phyloP scores from a whole-genome alignment of 2,329 filamentous ascomycete genomes.

The Phaeosphaeriaceae sp. region DNA sequence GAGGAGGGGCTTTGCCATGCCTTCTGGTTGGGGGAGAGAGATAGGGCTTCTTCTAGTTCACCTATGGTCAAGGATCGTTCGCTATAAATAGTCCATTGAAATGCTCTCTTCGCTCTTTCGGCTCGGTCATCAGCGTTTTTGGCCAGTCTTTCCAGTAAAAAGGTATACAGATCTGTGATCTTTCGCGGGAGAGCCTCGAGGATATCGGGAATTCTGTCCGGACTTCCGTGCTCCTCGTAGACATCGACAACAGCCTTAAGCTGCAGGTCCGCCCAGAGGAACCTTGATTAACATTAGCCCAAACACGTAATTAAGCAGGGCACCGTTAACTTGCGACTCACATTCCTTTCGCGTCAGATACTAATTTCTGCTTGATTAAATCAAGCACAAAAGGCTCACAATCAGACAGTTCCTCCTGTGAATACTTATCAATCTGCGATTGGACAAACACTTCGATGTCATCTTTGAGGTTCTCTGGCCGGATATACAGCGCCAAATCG shows the following conservation, averaged over 20 bases:
- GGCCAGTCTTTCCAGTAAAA: constrained; percentile 13
- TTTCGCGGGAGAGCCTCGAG: constrained; percentile 17
- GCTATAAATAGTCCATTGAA: constrained; percentile 23
- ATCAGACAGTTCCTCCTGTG: constrained; percentile 13
- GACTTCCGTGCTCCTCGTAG: constrained; percentile 18
- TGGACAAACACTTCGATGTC: constrained; percentile 17
- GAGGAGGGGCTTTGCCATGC: constrained; percentile 17
- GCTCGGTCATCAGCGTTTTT: constrained; percentile 4
- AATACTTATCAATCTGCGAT: constrained; percentile 17
- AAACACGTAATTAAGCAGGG: constrained; percentile 3
- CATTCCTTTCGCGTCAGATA: constrained; percentile 21
- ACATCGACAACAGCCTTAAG: constrained; percentile 16
- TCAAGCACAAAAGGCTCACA: constrained; percentile 12
- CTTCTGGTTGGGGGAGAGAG: constrained; percentile 18
- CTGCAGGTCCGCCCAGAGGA: constrained; percentile 24
- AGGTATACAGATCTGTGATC: constrained; percentile 19
- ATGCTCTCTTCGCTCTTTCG: constrained; percentile 20
- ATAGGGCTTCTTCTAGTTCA: constrained; percentile 26
- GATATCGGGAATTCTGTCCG: constrained; percentile 21
- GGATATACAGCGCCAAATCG: constrained; percentile 11
- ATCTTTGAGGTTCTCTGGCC: constrained; percentile 12
- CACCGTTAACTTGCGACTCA: constrained; percentile 10
- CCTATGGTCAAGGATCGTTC: constrained; percentile 19
- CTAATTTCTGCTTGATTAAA: constrained; percentile 16
- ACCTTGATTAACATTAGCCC: constrained; percentile 16